A percentile compares a stretch with the other conserved stretches of the same genome.
phyloP scores from a whole-genome alignment of 2,329 filamentous ascomycete species.

The Beauveria bassiana region DNA sequence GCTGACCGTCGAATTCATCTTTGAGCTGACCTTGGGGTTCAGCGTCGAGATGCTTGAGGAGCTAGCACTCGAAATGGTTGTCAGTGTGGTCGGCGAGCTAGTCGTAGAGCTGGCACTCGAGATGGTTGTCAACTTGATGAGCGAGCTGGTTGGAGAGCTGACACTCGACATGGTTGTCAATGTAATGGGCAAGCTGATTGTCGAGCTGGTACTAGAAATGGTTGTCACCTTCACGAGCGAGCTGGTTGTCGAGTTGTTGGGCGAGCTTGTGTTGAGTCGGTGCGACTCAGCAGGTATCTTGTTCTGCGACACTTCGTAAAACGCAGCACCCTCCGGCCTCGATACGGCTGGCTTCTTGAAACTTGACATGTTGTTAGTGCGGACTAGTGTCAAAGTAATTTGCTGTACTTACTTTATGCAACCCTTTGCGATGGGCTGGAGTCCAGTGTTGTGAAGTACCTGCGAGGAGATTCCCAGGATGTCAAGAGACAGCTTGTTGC shows the following conservation, averaged over 20 bases:
- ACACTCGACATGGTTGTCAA: background rate
- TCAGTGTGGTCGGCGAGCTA: background rate
- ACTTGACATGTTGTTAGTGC: background rate
- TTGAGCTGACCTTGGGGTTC: too few relatives aligned
- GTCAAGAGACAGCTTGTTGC: slow-evolving; percentile 20
- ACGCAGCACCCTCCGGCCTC: background rate
- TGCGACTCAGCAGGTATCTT: background rate
- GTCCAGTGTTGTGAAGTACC: slow-evolving; percentile 18
- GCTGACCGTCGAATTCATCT: background rate
- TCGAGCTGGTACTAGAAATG: too few relatives aligned
- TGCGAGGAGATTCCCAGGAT: slow-evolving; percentile 12
- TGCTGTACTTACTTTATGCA: slow-evolving; percentile 20
- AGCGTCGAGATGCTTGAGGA: background rate
- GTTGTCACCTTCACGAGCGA: too few relatives aligned
- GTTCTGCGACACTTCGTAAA: background rate
- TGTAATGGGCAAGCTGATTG: too few relatives aligned
- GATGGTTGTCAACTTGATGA: background rate
- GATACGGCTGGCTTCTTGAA: background rate
- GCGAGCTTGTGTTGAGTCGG: background rate
- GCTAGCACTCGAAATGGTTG: background rate
- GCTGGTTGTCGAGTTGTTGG: background rate
- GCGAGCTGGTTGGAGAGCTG: background rate
- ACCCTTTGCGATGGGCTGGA: slow-evolving; percentile 14
- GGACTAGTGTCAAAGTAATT: background rate
- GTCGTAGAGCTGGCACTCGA: background rate